Conservation (phyloP, 129 eudicot genomes). For the Centaurea solstitialis region DNA sequence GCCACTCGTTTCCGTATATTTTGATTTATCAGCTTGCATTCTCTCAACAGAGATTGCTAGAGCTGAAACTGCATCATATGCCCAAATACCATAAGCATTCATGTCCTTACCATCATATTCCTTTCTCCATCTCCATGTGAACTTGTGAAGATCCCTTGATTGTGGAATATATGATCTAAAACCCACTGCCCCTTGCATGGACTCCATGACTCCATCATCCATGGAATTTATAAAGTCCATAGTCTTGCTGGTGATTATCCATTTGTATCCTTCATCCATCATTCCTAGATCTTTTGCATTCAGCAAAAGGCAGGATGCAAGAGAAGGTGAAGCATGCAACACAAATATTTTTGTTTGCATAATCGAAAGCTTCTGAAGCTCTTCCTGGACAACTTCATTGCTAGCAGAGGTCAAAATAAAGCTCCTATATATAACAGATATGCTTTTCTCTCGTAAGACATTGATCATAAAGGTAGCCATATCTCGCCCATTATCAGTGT, state of each 20-base stretch:
- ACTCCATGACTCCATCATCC: constrained; percentile 27
- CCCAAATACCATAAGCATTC: constrained; percentile 36
- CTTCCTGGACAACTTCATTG: neutral
- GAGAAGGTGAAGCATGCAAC: constrained; percentile 24
- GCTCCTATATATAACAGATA: too few species aligned
- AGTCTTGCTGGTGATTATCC: constrained; percentile 53
- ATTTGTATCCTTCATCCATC: constrained; percentile 54
- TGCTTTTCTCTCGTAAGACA: too few species aligned
- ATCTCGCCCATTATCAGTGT: too few species aligned
- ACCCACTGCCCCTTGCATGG: constrained; percentile 55
- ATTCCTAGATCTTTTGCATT: constrained; percentile 38
- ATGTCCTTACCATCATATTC: constrained; percentile 10
- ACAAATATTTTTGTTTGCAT: constrained; percentile 30
- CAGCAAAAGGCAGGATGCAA: constrained; percentile 23
- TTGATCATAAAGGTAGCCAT: too few species aligned
- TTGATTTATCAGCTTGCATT: neutral
- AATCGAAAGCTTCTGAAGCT: constrained; percentile 36
- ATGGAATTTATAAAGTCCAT: neutral
- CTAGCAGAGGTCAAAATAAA: too few species aligned
- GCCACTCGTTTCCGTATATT: neutral
- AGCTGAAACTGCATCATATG: constrained; percentile 45
- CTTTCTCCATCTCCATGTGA: constrained; percentile 33
- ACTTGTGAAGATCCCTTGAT: constrained; percentile 25
- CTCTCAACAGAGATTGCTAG: constrained; percentile 25
- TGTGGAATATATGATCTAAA: constrained; percentile 41